Percentiles rank a stretch among this genome's conserved stretches.
Conservation (phyloP, 768 basidiomycete species). For the Gautieria morchelliformis region DNA sequence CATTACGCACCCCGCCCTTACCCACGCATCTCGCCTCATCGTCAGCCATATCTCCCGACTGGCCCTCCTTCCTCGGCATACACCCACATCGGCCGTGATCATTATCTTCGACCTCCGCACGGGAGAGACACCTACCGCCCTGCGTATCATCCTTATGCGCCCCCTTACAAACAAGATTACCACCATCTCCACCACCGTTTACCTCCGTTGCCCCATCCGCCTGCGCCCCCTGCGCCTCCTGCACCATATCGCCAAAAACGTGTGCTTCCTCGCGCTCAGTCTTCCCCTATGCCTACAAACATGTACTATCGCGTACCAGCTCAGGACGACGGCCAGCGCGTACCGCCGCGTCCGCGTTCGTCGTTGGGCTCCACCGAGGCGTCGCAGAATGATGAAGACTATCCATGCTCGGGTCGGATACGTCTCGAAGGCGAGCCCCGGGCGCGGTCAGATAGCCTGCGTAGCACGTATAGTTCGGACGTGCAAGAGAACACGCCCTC, state of each 20-base stretch:
- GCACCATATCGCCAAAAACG: neutral
- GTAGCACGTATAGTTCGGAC: neutral
- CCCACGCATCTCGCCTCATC: neutral
- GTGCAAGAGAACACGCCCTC: neutral
- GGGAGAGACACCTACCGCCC: neutral
- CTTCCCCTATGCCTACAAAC: neutral
- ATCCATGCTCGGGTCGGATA: neutral
- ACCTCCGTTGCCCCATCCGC: neutral
- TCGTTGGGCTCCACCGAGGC: neutral
- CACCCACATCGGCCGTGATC: neutral
- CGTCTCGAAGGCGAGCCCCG: neutral
- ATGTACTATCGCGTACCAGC: neutral
- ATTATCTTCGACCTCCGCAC: neutral
- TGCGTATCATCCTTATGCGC: neutral
- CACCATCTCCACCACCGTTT: neutral
- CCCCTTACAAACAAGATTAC: neutral
- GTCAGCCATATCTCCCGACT: neutral
- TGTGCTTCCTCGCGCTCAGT: neutral
- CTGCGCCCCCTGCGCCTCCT: slow-evolving; percentile 2
- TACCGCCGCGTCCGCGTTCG: neutral
- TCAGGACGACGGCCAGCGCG: neutral
- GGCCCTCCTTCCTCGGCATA: neutral
- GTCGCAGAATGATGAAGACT: neutral
- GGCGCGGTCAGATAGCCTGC: neutral
- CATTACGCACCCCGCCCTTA: neutral